These are phyloP conservation scores for Talaromyces sp. DNA, from an alignment of 2,329 filamentous ascomycete species.

Conservation along the genomic window DNA sequence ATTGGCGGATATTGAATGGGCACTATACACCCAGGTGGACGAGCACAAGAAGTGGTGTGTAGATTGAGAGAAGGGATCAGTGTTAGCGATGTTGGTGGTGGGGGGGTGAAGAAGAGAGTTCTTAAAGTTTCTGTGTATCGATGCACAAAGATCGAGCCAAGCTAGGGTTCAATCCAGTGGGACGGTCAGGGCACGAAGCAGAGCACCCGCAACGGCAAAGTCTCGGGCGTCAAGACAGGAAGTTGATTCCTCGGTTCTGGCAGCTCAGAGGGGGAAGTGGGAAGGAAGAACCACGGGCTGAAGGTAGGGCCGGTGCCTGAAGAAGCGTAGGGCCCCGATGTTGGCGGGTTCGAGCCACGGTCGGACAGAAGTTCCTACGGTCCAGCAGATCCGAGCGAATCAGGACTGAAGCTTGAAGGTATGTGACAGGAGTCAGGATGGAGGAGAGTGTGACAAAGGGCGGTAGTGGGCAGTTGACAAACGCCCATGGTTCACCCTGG, in stretches of 20 bases:
- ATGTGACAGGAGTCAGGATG: conserved; percentile 11
- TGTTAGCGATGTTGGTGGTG: background rate
- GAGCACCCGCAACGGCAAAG: too few species aligned
- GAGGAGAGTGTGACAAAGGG: background rate
- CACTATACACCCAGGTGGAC: background rate
- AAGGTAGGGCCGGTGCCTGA: conserved; percentile 23
- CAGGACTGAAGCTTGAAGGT: background rate
- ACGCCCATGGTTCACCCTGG: conserved; percentile 6
- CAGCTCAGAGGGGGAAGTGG: background rate
- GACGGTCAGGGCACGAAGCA: too few species aligned
- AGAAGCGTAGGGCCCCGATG: conserved; percentile 18
- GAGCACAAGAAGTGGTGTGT: background rate
- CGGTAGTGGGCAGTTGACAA: conserved; percentile 2
- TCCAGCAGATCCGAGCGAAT: conserved; percentile 32
- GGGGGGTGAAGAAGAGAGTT: background rate
- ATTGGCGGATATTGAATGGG: background rate
- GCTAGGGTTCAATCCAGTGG: background rate
- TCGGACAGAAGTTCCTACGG: conserved; percentile 31
- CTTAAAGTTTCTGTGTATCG: background rate
- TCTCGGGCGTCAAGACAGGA: conserved; percentile 17
- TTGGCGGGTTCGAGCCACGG: conserved; percentile 25
- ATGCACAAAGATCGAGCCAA: background rate
- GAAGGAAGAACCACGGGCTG: conserved; percentile 18
- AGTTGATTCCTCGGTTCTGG: background rate
- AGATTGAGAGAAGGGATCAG: background rate